Base-by-base conservation (phyloP, 371 early-diverging fungal species). In the Syncephalastrum monosporum region DNA sequence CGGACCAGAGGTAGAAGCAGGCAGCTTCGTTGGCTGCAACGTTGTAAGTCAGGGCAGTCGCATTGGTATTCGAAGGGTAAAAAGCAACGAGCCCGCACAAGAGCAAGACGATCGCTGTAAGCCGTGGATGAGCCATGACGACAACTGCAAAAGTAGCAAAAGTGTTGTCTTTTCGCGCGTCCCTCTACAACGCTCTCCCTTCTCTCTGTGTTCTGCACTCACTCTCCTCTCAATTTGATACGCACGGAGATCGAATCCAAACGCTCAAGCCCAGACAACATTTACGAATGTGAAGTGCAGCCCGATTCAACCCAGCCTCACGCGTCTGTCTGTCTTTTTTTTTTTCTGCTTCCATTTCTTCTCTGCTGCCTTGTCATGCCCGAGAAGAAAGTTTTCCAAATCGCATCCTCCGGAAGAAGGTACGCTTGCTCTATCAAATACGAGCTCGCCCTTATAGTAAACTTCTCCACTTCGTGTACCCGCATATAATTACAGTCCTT, bases 1-100 rank as follows among this genome's bases (percentile, higher is more conserved):
- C 88, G 23, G 85, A 79, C 63, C 73, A 77, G 13, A 82, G 74
- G 74, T 88, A 91, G 70, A 90, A 93, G 67, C 93, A 93, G 23
- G 86, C 82, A 48, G 88, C 82, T 69, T 95, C 96, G 65, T 92
- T 90, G 21, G 96, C 91, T 50, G 85, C 86, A 65, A 98, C 83
- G 61, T 81, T 84, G 72, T 92, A 95, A 53, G 95, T 93, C 57
- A 96, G 77, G 4, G 95, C 79, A 17, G 85, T 81, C 15, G 84
- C 85, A 50, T 73, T 51, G 21, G 67, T 55, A 23, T 43, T 33
- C 42, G 8, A 10, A 33, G 53, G 24, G 27, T 33, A 33, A 33
- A 17, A n/a, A 52, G 16, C 53, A 33, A 38, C 16, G 41, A 52
- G 42, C 38, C 38, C 38, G 38, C 38, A 33, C 38, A 33, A 33